Conservation (phyloP, 2,329 filamentous ascomycete genomes). For the Tolypocladium tropicale region DNA sequence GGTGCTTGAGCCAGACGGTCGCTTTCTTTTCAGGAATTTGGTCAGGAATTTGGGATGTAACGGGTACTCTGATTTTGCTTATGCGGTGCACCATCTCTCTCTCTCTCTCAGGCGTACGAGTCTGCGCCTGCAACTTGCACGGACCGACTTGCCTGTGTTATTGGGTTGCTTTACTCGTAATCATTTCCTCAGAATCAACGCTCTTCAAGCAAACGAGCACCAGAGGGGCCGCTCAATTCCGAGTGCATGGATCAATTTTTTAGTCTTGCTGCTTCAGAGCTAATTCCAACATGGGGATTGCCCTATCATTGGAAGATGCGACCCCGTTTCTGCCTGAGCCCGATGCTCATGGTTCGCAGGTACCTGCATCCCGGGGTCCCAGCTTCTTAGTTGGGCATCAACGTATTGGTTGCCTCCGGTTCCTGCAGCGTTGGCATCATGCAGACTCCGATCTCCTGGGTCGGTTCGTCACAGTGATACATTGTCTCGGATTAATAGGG, state of each 20-base stretch:
- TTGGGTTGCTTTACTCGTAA: background rate
- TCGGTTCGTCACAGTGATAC: background rate
- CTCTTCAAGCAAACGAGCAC: background rate
- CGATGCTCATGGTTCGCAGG: background rate
- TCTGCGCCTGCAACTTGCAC: background rate
- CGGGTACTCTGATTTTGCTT: background rate
- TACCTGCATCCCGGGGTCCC: background rate
- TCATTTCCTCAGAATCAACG: background rate
- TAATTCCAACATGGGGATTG: background rate
- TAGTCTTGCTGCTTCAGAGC: background rate
- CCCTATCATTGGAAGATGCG: background rate
- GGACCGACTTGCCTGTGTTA: background rate
- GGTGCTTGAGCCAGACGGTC: conserved; percentile 33
- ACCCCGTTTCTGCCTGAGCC: background rate
- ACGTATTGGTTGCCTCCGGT: background rate
- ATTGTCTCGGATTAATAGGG: background rate
- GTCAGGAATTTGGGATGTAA: background rate
- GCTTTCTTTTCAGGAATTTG: background rate
- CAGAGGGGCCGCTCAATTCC: background rate
- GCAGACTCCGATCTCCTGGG: background rate
- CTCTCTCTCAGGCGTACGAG: background rate
- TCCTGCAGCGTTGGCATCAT: background rate
- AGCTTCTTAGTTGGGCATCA: background rate
- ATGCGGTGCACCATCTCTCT: too few species aligned
- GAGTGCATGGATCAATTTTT: background rate